These are phyloP conservation scores for Forsythia suspensa DNA, from an alignment of 257 asterid species.

Conservation along the genomic window DNA sequence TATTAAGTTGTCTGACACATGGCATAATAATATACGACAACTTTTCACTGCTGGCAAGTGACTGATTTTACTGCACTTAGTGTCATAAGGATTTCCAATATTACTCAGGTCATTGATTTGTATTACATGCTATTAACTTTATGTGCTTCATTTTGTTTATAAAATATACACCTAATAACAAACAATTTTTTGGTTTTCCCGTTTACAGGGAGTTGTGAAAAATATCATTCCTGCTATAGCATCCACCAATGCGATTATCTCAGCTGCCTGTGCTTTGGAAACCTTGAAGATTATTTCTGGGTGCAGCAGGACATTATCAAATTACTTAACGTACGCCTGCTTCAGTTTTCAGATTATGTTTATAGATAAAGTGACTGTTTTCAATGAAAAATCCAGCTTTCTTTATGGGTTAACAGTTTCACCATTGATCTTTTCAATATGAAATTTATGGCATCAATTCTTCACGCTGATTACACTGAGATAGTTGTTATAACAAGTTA, in stretches of 20 bases:
- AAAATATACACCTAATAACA: constrained; percentile 4
- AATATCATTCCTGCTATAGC: constrained; percentile 99
- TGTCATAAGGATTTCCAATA: constrained; percentile 7
- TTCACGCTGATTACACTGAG: not conserved
- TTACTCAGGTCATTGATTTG: constrained; percentile 4
- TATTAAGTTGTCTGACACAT: not conserved
- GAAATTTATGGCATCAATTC: not conserved
- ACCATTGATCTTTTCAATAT: not conserved
- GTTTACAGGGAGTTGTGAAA: constrained; percentile 92
- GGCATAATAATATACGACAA: not conserved
- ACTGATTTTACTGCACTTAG: not conserved
- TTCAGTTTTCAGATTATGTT: constrained; percentile 10
- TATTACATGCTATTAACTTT: constrained; percentile 17
- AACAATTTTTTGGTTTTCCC: not conserved
- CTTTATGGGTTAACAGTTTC: not conserved
- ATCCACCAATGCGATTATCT: constrained; percentile 93
- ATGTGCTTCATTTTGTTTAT: not conserved
- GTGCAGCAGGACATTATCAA: constrained; percentile 83
- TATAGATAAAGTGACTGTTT: constrained; percentile 12
- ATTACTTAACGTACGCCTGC: constrained; percentile 79
- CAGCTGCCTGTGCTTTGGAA: constrained; percentile 97
- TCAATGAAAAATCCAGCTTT: not conserved
- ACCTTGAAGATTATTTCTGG: constrained; percentile 94
- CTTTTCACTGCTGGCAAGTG: not conserved
- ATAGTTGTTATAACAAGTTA: not conserved